These are phyloP conservation scores for Fusarium solani-melongenae DNA, from an alignment of 2,329 filamentous ascomycete species.

Conservation along the genomic window DNA sequence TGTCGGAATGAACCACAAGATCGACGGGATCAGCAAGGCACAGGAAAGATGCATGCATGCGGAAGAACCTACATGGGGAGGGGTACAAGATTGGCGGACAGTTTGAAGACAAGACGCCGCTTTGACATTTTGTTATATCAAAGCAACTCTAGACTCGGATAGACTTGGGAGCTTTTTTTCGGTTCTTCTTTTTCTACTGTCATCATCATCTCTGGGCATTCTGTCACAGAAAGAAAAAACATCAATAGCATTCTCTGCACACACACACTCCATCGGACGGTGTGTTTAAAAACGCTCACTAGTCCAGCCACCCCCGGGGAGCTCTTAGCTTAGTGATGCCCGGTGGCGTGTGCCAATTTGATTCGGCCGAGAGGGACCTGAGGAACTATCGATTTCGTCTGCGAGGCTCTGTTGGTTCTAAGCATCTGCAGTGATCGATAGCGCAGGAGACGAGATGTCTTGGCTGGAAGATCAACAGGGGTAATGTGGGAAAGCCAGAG, in stretches of 20 bases:
- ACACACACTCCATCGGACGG: not conserved
- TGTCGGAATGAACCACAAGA: slow-evolving; percentile 24
- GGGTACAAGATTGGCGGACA: slow-evolving; percentile 15
- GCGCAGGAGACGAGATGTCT: not conserved
- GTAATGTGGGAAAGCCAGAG: not conserved
- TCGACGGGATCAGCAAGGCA: slow-evolving; percentile 15
- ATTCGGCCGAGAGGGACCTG: not conserved
- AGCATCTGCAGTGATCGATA: not conserved
- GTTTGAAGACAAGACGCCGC: slow-evolving; percentile 15
- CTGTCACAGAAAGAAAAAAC: not conserved
- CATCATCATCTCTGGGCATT: not conserved
- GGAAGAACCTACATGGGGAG: slow-evolving; percentile 7
- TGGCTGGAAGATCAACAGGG: slow-evolving; percentile 10
- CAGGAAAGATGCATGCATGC: slow-evolving; percentile 20
- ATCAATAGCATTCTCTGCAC: not conserved
- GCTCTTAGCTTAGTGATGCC: not conserved
- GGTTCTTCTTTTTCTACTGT: not conserved
- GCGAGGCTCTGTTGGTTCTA: not conserved
- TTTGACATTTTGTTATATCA: slow-evolving; percentile 20
- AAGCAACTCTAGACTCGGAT: slow-evolving; percentile 28
- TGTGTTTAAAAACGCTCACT: not conserved
- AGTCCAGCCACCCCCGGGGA: not conserved
- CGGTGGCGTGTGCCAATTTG: not conserved
- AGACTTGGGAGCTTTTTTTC: slow-evolving; percentile 10
- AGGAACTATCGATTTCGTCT: not conserved